Evolutionary conservation across 768 basidiomycete species (phyloP), one percentile per base, ranked within the genome.

Genomic region (Rhizopogon roseolus): DNA sequence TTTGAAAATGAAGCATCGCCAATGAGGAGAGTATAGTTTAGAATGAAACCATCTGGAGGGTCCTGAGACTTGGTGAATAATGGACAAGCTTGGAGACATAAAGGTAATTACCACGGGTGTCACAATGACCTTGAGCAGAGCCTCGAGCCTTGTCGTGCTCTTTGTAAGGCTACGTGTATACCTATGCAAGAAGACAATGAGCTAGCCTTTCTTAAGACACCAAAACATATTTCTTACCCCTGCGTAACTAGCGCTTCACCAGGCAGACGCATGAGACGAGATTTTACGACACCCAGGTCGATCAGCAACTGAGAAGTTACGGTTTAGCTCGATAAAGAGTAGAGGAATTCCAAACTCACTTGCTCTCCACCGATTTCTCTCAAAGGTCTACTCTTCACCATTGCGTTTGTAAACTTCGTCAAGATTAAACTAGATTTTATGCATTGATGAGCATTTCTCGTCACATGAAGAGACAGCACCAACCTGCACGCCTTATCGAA

Each of bases 361-460:
- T 98, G 96, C 70, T 99, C 96, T 4, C 96, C 96, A 6, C 96
- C 95, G 34, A 90, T 89, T 68, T 96, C 93, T 64, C 86, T 84
- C 60, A 99, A 71, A 5, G 97, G 97, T 40, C 94, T 77, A 66
- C 93, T 95, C 68, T 85, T 86, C 17, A 98, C 93, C 34, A 98
- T 76, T 0, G 89, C 81, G 60, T 90, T 88, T 0, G 93, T 97
- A 62, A 98, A 98, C 54, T 90, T 89, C 34, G 85, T 83, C 38
- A 98, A 72, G 34, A 98, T 73, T 37, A 96, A 74, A 46, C 94
- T 96, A 58, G 11, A 5, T n/a, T 22, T 34, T 28, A 25, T 40
- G 55, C 50, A 55, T 10, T 38, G 32, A 17, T 41, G 19, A 27
- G 48, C 37, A 46, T 34, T 4, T 34, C 36, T 25, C 27, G 34